Evolutionary conservation across 805 yeast genomes (phyloP), one percentile per base, ranked within the genome.

Genomic region (Starmerella asiatica): DNA sequence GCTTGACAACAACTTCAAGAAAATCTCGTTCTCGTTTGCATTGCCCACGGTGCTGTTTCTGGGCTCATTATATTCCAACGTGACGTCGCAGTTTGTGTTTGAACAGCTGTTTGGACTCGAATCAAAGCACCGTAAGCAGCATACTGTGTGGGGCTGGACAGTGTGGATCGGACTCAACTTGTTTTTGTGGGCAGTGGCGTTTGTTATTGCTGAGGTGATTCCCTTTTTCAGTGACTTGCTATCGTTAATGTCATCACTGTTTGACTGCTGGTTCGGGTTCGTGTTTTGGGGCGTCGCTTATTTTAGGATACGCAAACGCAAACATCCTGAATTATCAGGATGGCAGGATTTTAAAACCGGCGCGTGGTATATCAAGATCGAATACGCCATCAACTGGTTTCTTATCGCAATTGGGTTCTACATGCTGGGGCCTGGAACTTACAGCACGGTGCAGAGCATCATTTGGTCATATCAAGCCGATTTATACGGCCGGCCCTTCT

Each of bases 251-350:
- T 68, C 73, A 12, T 72, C 79, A 2, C 58, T 74, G 37, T 73
- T 73, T 50, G 79, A 73, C 54, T 72, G 78, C 53, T 74, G 77
- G 75, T 74, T 73, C 47, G 79, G 79, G 0, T 73, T 71, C 48
- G 70, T 73, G 5, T 73, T 73, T 48, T 73, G 79, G 79, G 59
- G 76, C 14, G 66, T 70, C 23, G 78, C 79, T 0, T 73, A 55
- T 54, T 64, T 45, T 36, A 21, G 43, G 11, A 34, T 45, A 4
- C 31, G 43, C 5, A 70, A 52, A 63, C 67, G 48, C 21, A 21
- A 16, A 16, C 43, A 37, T 17, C 36, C 40, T 5, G 39, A 37
- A 55, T 57, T 26, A 53, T 56, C 34, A 57, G 57, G 36, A 55
- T 56, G n/a, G 56, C 45, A 14, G 29, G 35, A 39, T 29, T 61